phyloP scores from a whole-genome alignment of 1,139 yeast genomes.

The Suhomyces bribrorum region DNA sequence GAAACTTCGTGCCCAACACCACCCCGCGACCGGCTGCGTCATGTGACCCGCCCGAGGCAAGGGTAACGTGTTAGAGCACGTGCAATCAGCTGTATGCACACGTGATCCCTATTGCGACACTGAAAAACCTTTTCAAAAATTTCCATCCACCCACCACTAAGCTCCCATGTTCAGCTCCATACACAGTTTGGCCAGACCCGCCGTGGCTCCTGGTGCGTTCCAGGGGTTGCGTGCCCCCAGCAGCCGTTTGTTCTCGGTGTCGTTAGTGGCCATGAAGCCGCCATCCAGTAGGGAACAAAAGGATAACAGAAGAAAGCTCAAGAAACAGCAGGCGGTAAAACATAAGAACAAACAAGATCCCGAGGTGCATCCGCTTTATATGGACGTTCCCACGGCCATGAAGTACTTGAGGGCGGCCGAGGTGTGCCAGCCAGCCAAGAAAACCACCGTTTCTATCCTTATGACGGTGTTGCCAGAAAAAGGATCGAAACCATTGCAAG shows the following conservation, averaged over 20 bases:
- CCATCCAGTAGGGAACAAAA: slow-evolving; percentile 14
- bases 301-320: slow-evolving; percentile 25
- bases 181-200: slow-evolving; percentile 8
- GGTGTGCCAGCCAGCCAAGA: slow-evolving; percentile 73
- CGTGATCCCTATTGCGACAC: not conserved
- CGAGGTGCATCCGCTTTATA: slow-evolving; percentile 57
- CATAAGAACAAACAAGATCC: slow-evolving; percentile 50
- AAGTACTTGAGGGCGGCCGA: slow-evolving; percentile 84
- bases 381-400: slow-evolving; percentile 73
- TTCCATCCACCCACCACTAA: not conserved
- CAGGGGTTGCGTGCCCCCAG: too few species aligned
- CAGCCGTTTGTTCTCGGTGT: slow-evolving; percentile 14
- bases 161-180: slow-evolving; percentile 3
- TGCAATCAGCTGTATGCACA: not conserved
- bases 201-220: slow-evolving; percentile 4
- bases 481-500: slow-evolving; percentile 75
- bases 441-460: slow-evolving; percentile 68
- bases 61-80: too few species aligned
- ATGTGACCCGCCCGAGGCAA: too few species aligned
- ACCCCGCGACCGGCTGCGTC: too few species aligned
- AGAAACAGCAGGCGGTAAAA: slow-evolving; percentile 37
- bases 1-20: too few species aligned
- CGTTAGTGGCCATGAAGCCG: slow-evolving; percentile 11
- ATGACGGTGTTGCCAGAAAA: slow-evolving; percentile 72
- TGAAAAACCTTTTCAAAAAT: slow-evolving; percentile 6